Evolutionary conservation across 306 rosid species (phyloP).

Genomic region (Lablab purpureus): DNA sequence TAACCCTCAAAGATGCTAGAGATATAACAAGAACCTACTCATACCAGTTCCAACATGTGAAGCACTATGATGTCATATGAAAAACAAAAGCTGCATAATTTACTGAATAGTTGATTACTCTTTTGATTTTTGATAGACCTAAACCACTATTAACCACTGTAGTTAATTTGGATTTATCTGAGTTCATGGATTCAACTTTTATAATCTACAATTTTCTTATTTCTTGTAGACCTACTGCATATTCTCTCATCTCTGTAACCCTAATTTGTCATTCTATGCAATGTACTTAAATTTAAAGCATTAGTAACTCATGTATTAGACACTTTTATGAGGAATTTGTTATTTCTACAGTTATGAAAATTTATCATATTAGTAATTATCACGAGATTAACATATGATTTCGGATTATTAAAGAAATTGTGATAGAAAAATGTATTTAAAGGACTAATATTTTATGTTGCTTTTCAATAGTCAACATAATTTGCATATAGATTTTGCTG

Average conservation of each 20-base stretch:
- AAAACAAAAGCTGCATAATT: neutral
- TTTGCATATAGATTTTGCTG: neutral
- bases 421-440: neutral
- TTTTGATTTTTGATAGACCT: neutral
- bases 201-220: neutral
- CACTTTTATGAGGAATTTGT: too few species aligned
- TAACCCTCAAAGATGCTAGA: neutral
- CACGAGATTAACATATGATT: too few species aligned
- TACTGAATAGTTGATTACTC: neutral
- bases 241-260: neutral
- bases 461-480: slow-evolving; percentile 17
- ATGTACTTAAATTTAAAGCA: slow-evolving; percentile 3
- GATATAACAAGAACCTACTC: neutral
- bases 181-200: neutral
- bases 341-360: too few species aligned
- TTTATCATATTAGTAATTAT: too few species aligned
- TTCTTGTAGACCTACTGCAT: neutral
- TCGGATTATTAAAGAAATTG: too few species aligned
- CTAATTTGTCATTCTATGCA: neutral
- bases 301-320: too few species aligned
- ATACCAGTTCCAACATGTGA: neutral
- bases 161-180: neutral
- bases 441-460: neutral
- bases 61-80: neutral
- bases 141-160: neutral